phyloP scores from a whole-genome alignment of 306 rosid genomes.

The Herpetospermum pedunculosum region DNA sequence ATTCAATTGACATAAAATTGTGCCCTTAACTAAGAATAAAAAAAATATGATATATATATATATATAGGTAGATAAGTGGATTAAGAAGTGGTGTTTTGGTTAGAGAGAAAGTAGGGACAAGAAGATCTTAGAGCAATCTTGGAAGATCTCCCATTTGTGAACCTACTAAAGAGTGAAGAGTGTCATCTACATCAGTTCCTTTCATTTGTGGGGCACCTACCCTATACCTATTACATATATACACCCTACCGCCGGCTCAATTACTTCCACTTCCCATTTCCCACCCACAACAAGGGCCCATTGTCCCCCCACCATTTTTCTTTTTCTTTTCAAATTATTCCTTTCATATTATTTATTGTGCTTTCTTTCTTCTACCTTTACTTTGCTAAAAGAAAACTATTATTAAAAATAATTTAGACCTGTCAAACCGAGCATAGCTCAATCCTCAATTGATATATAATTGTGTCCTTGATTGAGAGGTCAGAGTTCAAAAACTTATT shows the following conservation, averaged over 20 bases:
- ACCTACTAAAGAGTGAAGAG: not conserved
- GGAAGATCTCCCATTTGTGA: slow-evolving; percentile 8
- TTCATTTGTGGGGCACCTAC: slow-evolving; percentile 1
- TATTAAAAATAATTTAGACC: too few species aligned
- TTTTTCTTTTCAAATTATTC: not conserved
- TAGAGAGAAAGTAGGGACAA: slow-evolving; percentile 25
- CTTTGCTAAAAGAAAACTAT: too few species aligned
- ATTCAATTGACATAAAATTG: too few species aligned
- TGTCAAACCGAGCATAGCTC: too few species aligned
- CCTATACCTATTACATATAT: not conserved
- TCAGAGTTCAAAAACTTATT: too few species aligned
- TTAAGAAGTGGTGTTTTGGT: not conserved
- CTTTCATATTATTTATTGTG: not conserved
- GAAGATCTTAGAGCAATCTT: slow-evolving; percentile 30
- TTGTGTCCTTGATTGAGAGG: too few species aligned
- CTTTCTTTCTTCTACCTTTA: not conserved
- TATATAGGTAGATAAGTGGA: not conserved
- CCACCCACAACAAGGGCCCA: not conserved
- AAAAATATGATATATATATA: too few species aligned
- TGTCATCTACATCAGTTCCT: not conserved
- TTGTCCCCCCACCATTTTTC: not conserved
- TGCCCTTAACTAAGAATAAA: too few species aligned
- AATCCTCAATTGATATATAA: too few species aligned
- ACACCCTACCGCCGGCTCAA: not conserved
- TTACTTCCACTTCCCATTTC: not conserved